These are phyloP conservation scores for Synchytrium microbalum DNA, from an alignment of 371 early-diverging fungal species.

Conservation along the genomic window DNA sequence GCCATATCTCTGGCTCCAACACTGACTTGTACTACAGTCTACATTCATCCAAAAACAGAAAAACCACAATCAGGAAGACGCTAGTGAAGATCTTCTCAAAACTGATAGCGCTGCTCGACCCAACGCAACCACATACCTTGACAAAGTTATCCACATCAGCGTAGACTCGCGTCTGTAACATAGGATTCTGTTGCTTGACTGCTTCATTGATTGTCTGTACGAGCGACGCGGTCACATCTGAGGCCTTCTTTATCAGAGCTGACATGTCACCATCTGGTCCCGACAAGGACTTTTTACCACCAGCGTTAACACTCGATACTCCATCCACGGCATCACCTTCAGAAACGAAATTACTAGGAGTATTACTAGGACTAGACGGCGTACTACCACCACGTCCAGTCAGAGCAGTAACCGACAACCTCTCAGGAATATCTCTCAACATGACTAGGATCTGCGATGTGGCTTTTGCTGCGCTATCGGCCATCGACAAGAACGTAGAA, in stretches of 20 bases:
- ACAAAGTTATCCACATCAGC: slow-evolving; percentile 4
- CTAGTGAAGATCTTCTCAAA: background rate
- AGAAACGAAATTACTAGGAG: background rate
- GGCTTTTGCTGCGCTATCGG: background rate
- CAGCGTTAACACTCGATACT: background rate
- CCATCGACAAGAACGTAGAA: background rate
- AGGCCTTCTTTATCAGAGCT: background rate
- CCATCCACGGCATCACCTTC: background rate
- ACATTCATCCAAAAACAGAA: background rate
- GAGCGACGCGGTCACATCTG: background rate
- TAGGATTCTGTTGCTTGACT: background rate
- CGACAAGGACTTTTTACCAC: background rate
- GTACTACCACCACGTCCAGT: too few species aligned
- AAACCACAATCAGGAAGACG: background rate
- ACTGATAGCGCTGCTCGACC: background rate
- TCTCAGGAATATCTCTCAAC: background rate
- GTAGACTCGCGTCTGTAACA: slow-evolving; percentile 1
- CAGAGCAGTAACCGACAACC: background rate
- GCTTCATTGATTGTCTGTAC: slow-evolving; percentile 1
- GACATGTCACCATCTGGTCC: background rate
- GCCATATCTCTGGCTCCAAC: background rate
- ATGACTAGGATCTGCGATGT: background rate
- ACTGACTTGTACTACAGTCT: slow-evolving; percentile 1
- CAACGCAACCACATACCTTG: background rate
- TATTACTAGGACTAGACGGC: background rate